Evolutionary conservation across 2,329 filamentous ascomycete species (phyloP), one percentile per base, ranked within the genome.

Genomic region (Stagonosporopsis rhizophila): DNA sequence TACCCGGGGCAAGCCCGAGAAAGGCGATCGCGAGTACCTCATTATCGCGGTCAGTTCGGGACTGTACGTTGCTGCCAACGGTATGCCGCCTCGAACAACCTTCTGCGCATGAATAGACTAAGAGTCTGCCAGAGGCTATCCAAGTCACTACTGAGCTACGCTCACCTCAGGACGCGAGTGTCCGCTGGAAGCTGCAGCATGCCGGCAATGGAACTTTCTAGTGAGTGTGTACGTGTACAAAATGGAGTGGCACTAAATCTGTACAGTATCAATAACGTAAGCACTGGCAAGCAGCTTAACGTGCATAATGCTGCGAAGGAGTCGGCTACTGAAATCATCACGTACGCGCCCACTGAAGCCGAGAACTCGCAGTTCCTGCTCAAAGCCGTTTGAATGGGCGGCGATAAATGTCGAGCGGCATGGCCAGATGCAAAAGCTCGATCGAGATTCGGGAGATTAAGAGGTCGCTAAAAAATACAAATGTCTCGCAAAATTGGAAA

Each of bases 151-250:
- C 30, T 4, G 47, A 50, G 28, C 27, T 50, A 2, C 38, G 37
- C 20, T 42, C 38, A n/a, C 47, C 47, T 3, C 38, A 41, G 2
- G 38, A 50, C 14, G 14, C 7, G 11, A 42, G 38, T 20, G 9
- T 50, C 14, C 47, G 47, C 38, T 50, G 47, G 47, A 50, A 50
- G 28, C 15, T 50, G 4, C 9, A 17, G 20, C n/a, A n/a, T 7
- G 27, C 47, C 12, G 38, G 47, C 32, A 42, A 50, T 15, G 47
- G 47, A 22, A 7, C 37, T 14, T 50, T 35, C 30, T 42, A 50
- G 47, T 50, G 19, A 5, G 38, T 15, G 2, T 15, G 27, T 25
- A 6, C 15, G 8, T 8, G 2, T 1, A n/a, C n/a, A 12, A 19
- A 2, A 6, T 11, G 17, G 0, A 34, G 12, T 7, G 5, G 14